Conservation (phyloP, 257 asterid genomes). For the Anisodus acutangulus region DNA sequence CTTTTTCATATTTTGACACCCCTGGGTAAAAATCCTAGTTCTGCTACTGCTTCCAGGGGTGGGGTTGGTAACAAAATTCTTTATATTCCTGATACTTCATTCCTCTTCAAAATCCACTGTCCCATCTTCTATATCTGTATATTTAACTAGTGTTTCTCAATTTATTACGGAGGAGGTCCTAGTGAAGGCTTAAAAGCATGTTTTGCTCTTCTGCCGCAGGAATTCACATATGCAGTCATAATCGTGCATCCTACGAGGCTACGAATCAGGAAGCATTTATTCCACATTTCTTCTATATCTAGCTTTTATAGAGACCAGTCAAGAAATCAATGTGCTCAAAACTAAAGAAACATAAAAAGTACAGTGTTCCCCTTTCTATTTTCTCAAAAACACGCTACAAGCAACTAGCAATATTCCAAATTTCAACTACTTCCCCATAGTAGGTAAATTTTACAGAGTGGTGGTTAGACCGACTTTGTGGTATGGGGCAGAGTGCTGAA, state of each 20-base stretch:
- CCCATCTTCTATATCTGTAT: not conserved
- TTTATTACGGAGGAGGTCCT: not conserved
- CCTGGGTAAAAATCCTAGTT: no score
- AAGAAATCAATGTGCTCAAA: not conserved
- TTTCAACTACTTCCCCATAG: no score
- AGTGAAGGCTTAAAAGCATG: not conserved
- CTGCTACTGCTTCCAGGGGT: no score
- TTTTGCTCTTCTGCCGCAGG: no score
- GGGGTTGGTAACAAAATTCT: not conserved
- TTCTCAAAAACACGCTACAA: not conserved
- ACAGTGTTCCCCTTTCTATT: not conserved
- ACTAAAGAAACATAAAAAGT: not conserved
- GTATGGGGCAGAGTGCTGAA: no score
- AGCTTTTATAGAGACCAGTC: not conserved
- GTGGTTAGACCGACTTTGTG: no score
- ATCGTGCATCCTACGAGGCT: not conserved
- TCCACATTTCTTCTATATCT: not conserved
- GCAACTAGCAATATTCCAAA: not conserved
- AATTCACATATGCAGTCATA: not conserved
- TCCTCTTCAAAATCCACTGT: not conserved
- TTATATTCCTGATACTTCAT: not conserved
- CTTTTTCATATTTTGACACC: no score
- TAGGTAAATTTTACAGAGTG: no score
- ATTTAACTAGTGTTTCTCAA: not conserved
- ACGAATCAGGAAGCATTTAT: not conserved